Evolutionary conservation across 345 rosid genomes (phyloP), one percentile per base, ranked within the genome.

Genomic region (Euclidium syriacum): DNA sequence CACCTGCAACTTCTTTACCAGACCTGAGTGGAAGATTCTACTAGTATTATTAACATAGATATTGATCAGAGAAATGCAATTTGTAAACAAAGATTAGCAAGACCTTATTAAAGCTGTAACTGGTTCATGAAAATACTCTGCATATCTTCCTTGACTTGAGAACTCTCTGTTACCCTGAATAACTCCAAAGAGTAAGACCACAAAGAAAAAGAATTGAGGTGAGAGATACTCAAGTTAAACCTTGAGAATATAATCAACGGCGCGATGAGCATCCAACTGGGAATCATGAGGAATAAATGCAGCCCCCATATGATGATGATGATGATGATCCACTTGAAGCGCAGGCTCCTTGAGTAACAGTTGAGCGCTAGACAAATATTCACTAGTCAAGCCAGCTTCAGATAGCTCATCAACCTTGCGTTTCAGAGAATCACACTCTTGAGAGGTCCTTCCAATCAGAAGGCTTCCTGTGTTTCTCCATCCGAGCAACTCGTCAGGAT

Each of bases 381-480:
- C 77, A 39, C 83, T 83, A 67, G 73, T 77, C 40, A 92, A 46
- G 38, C 95, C 94, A 36, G 90, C 91, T 81, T 87, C 81, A 70
- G 79, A 65, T 12, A 86, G 71, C 67, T 67, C 78, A 62, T 74
- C 62, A 59, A 85, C 98, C 76, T 60, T 87, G 64, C 33, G 75
- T 35, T 79, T 74, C 65, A 89, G 75, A 68, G 56, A 67, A 67
- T 56, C 64, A 30, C 81, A 72, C 68, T 89, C 95, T 52, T 81
- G 70, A 52, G 72, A 69, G 11, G 80, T 81, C 70, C 56, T 80
- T 15, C 96, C 94, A 65, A 92, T 75, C 14, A 89, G 57, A 81
- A 92, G 66, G 73, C 95, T 87, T 64, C 96, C 96, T 48, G 90
- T 89, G 68, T 74, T 83, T 64, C 73, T 85, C 96, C 96, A 92